Evolutionary conservation across 345 rosid genomes (phyloP), one percentile per base, ranked within the genome.

Genomic region (Pugionium dolabratum): DNA sequence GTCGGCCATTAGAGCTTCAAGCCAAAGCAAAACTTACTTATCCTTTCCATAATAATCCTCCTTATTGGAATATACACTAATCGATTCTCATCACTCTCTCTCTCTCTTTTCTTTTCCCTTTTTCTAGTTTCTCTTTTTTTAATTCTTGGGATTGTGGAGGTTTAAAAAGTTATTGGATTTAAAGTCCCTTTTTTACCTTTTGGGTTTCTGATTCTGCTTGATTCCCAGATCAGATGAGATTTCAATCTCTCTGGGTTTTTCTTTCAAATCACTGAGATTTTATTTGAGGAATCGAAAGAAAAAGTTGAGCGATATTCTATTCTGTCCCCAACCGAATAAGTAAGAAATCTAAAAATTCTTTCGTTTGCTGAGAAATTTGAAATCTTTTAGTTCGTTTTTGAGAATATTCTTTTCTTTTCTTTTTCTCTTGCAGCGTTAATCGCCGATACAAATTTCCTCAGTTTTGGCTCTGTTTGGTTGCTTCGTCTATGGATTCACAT

Each of bases 21-120:
- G 36, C 48, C 40, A 63, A 70, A 45, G 63, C 73, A n/a, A n/a
- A n/a, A n/a, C 50, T 66, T 65, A 31, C 67, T 73, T 66, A 66
- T 51, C 28, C 58, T 71, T 70, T 70, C 74, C 73, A 59, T 59
- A 32, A n/a, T 32, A 49, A 69, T 52, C n/a, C n/a, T n/a, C 62
- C 67, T 66, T 73, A 74, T 74, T 74, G 77, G 77, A 68, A 62
- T 67, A 55, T 67, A 74, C 70, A 74, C 78, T 74, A 9, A 62
- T 68, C 43, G 59, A 67, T 74, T 68, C 72, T 66, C 64, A 40
- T 49, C 72, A 59, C 70, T 64, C 9, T 42, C 67, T 54, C 48
- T 10, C 47, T 59, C 56, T 42, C 60, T 25, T 66, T n/a, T 39
- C 4, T 1, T 32, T 34, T 60, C n/a, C n/a, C n/a, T n/a, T n/a